These are phyloP conservation scores for Russula virescens DNA, from an alignment of 768 basidiomycete species.

Conservation along the genomic window DNA sequence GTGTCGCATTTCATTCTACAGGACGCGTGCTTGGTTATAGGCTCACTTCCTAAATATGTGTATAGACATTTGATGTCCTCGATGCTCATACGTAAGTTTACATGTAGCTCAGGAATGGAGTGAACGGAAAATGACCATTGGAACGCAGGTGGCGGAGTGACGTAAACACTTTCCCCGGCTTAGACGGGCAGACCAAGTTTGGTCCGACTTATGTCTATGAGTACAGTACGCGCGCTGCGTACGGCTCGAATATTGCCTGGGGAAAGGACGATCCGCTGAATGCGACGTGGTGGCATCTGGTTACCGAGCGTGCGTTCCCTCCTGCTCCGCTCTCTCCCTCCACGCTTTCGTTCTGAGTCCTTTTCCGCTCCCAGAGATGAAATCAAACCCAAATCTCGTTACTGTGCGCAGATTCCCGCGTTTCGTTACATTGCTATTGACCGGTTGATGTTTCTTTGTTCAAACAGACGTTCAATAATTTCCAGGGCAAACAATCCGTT, in stretches of 20 bases:
- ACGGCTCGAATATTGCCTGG: conserved; percentile 59
- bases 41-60: background rate
- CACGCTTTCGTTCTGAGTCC: background rate
- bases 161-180: conserved; percentile 50
- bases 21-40: background rate
- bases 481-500: conserved; percentile 67
- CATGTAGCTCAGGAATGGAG: background rate
- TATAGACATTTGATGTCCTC: conserved; percentile 68
- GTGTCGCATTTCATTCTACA: conserved; percentile 24
- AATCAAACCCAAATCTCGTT: conserved; percentile 50
- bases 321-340: conserved; percentile 17
- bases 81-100: conserved; percentile 67
- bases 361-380: conserved; percentile 43
- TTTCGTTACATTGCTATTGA: background rate
- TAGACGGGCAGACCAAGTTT: conserved; percentile 48
- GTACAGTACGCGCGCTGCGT: conserved; percentile 65
- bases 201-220: conserved; percentile 61
- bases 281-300: conserved; percentile 78
- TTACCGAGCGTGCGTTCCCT: conserved; percentile 69
- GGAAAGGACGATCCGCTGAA: conserved; percentile 60
- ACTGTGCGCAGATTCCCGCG: conserved; percentile 34
- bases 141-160: conserved; percentile 54
- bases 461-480: conserved; percentile 53
- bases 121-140: background rate
- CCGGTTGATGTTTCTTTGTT: conserved; percentile 1